Base-by-base conservation (phyloP, 1,139 yeast genomes). In the Scheffersomyces insectosa region DNA sequence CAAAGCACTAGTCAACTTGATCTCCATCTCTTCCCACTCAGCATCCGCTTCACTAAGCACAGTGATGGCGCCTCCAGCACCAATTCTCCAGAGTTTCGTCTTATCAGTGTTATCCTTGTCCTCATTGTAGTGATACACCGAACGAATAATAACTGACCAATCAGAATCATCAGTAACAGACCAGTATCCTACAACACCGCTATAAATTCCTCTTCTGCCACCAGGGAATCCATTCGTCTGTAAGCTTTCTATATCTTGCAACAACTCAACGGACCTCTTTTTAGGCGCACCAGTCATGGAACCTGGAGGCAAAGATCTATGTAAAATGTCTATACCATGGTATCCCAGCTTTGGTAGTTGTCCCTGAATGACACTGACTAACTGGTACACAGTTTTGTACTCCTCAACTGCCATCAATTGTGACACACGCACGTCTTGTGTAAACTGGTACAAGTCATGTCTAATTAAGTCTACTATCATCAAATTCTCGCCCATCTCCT, bases 231-330 rank as follows among this genome's bases (percentile, higher is more conserved):
- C 44, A 72, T 60, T 65, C 0, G 55, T 52, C 51, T 72, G 78
- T 48, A 61, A 44, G 32, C 56, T 42, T 47, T 77, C 82, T n/a
- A 77, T 67, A 1, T 67, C 64, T 47, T 85, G 86, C 20, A 95
- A 72, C 11, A 95, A 65, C 60, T 91, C 95, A 3, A 93, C 96
- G 0, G 97, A 88, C 45, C 97, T 76, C 56, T 85, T 87, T 66
- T 95, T 95, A 1, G 99, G 99, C 0, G 99, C 99, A 3, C 99
- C 99, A 0, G 99, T 95, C 99, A 95, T 95, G 1, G 98, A 91
- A 0, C 99, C 99, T 0, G 99, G 97, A 2, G 99, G 99, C 31
- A 95, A 69, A 0, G 97, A 83, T 46, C 82, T 82, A 20, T 82
- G 79, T 14, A 93, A 72, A 5, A 91, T 72, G 59, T 93, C 98